Base-by-base conservation (phyloP, 352 stramenopile genomes). In the Saprolegnia parasitica region DNA sequence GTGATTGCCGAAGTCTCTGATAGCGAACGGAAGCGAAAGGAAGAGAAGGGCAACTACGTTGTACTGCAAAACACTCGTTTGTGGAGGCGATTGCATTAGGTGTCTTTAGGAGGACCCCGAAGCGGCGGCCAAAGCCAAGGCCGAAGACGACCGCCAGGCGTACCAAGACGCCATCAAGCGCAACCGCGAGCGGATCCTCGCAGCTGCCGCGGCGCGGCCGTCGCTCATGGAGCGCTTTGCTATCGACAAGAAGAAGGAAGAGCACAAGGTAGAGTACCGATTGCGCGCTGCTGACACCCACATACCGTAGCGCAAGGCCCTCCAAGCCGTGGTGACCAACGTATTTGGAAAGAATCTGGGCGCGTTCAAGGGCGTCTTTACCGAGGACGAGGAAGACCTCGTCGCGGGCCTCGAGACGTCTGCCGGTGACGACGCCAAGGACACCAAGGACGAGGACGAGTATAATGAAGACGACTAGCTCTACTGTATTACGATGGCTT, bases 201-300 rank as follows among this genome's bases (percentile, higher is more conserved):
- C 67, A 23, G 78, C 82, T 11, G 75, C 82, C 20, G 78, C 84
- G 11, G 32, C 75, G 5, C 78, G 76, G 42, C 81, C 84, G 20
- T 86, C 81, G 60, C 78, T 92, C 50, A 90, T 92, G 81, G 84
- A 92, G 72, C 76, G 82, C 10, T 92, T 90, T 70, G 77, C 78
- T 10, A 92, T 83, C 0, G 74, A 77, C 8, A 73, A 90, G 16
- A 81, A 92, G 76, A 83, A 83, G 16, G 82, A 90, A 40, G 78
- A 86, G 32, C 79, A 89, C 74, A 88, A 85, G 63, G 63, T 70
- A 70, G 4, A 21, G 26, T 20, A n/a, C n/a, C n/a, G n/a, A 18
- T 45, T 23, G 32, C 1, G 2, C 9, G 29, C 21, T 11, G 23
- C 18, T 21, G 0, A 39, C 16, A 62, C 16, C 5, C 10, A 21